A percentile compares a stretch with the other conserved stretches of the same genome.
Evolutionary conservation across 2,329 filamentous ascomycete species (phyloP).

Genomic region (Salinomyces thailandicus): DNA sequence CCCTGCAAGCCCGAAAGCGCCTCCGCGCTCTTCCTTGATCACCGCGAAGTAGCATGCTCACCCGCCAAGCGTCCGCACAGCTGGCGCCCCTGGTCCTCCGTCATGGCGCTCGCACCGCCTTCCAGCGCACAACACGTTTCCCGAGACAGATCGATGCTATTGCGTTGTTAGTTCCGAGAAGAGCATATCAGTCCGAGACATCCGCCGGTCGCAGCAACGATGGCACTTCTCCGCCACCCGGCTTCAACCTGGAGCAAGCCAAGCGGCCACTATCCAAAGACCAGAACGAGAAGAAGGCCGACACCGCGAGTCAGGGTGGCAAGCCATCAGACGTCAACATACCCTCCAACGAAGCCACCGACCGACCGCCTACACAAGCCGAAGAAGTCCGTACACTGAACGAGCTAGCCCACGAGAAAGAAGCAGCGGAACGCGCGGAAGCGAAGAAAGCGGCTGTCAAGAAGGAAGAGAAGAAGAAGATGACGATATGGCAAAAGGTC

Average conservation of each 20-base stretch:
- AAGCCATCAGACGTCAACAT: slow-evolving; percentile 22
- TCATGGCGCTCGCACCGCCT: slow-evolving; percentile 32
- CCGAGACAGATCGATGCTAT: slow-evolving; percentile 46
- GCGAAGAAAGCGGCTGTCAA: slow-evolving; percentile 50
- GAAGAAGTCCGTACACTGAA: slow-evolving; percentile 43
- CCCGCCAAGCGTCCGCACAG: slow-evolving; percentile 32
- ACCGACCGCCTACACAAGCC: slow-evolving; percentile 37
- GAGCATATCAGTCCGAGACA: slow-evolving; percentile 46
- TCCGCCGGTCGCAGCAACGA: slow-evolving; percentile 35
- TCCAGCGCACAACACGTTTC: slow-evolving; percentile 32
- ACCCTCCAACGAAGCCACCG: slow-evolving; percentile 31
- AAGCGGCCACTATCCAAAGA: slow-evolving; percentile 69
- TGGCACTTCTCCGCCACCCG: slow-evolving; percentile 61
- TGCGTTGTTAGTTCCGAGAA: slow-evolving; percentile 46
- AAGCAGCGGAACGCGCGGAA: slow-evolving; percentile 35
- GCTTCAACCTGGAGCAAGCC: slow-evolving; percentile 81
- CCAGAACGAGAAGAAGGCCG: slow-evolving; percentile 23
- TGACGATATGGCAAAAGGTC: slow-evolving; percentile 82
- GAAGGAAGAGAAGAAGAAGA: slow-evolving; percentile 67
- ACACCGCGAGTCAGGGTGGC: slow-evolving; percentile 8
- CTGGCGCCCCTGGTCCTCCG: slow-evolving; percentile 39
- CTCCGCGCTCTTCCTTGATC: too few relatives aligned
- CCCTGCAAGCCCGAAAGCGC: too few relatives aligned
- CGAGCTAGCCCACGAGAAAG: slow-evolving; percentile 54
- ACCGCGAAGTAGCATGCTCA: slow-evolving; percentile 41